These are phyloP conservation scores for Pelargonium cotyledonis DNA, from an alignment of 441 rosid species.

Conservation along the genomic window DNA sequence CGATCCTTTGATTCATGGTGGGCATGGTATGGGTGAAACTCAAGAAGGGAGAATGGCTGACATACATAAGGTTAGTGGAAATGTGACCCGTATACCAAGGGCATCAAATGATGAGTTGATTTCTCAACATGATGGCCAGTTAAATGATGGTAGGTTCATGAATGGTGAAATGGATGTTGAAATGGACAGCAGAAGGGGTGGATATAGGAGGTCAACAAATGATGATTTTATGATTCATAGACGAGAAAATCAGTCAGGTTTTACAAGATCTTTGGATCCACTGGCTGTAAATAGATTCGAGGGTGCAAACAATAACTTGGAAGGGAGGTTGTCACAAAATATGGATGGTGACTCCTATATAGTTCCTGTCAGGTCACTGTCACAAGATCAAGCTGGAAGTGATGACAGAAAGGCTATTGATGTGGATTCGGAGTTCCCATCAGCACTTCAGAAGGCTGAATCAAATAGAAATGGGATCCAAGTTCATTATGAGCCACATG, in stretches of 20 bases:
- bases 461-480: constrained; percentile 32
- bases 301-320: constrained; percentile 34
- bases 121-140: constrained; percentile 31
- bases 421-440: constrained; percentile 58
- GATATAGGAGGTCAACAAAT: constrained; percentile 35
- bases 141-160: constrained; percentile 29
- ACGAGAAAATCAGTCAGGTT: constrained; percentile 34
- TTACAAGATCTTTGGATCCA: constrained; percentile 35
- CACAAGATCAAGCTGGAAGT: constrained; percentile 36
- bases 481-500: constrained; percentile 71
- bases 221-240: constrained; percentile 53
- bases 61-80: constrained; percentile 43
- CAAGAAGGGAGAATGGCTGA: constrained; percentile 40
- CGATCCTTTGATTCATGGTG: constrained; percentile 56
- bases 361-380: constrained; percentile 46
- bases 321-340: constrained; percentile 40
- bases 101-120: constrained; percentile 51
- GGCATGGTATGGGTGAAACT: constrained; percentile 35
- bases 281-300: constrained; percentile 50
- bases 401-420: constrained; percentile 46
- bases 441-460: constrained; percentile 34
- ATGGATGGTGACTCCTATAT: constrained; percentile 75
- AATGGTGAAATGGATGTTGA: constrained; percentile 38
- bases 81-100: constrained; percentile 34
- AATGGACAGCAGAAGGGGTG: constrained; percentile 34